These are phyloP conservation scores for Geranium brycei DNA, from an alignment of 345 rosid genomes.

Conservation along the genomic window DNA sequence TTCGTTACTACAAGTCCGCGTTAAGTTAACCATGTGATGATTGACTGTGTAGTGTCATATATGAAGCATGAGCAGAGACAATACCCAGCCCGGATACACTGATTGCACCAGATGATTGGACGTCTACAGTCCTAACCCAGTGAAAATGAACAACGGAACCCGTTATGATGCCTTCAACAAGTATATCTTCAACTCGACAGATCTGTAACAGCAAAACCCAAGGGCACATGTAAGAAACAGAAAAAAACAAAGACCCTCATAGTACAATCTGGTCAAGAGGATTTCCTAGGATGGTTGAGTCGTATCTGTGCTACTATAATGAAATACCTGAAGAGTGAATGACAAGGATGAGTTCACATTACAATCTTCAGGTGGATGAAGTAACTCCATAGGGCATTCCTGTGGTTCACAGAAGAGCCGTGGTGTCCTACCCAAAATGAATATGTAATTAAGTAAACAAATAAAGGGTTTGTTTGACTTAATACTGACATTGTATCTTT, in stretches of 20 bases:
- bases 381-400: constrained; percentile 70
- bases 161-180: constrained; percentile 33
- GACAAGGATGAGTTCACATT: constrained; percentile 80
- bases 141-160: constrained; percentile 66
- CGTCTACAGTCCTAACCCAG: constrained; percentile 38
- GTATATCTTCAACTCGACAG: constrained; percentile 56
- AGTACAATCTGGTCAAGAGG: constrained; percentile 11
- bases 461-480: neutral
- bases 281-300: too few relatives aligned
- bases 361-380: constrained; percentile 93
- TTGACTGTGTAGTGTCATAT: neutral
- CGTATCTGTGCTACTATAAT: too few relatives aligned
- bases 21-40: neutral
- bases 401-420: constrained; percentile 58
- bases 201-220: constrained; percentile 28
- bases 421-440: constrained; percentile 41
- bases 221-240: constrained; percentile 9
- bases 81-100: constrained; percentile 52
- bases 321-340: constrained; percentile 77
- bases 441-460: constrained; percentile 1
- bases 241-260: constrained; percentile 8
- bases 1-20: too few relatives aligned
- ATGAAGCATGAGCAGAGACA: neutral
- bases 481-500: neutral
- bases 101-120: constrained; percentile 34